Percentiles rank a stretch among this genome's conserved stretches.
Conservation (phyloP, 108 stramenopile species). For the Parmales sp. region DNA sequence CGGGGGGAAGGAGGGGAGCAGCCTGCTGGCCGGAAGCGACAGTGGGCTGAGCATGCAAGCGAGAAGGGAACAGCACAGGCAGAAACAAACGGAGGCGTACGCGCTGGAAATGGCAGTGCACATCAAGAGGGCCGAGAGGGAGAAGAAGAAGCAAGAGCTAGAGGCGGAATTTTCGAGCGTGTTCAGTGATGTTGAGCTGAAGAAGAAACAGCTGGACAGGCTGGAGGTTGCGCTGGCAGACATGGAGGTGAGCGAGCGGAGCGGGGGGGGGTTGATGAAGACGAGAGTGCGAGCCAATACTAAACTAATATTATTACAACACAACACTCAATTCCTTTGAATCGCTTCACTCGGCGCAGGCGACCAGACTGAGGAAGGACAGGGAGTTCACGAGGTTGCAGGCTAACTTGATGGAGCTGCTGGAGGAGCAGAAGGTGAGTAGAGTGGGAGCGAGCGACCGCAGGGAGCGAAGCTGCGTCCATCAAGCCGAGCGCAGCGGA, state of each 20-base stretch:
- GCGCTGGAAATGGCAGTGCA: slow-evolving; percentile 44
- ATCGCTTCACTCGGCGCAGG: too few species aligned
- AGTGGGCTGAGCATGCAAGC: neutral
- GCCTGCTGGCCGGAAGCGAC: neutral
- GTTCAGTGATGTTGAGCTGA: slow-evolving; percentile 29
- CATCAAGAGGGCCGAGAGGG: slow-evolving; percentile 44
- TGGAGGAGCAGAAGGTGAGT: slow-evolving; percentile 42
- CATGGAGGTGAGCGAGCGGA: slow-evolving; percentile 35
- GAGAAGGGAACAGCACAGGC: neutral
- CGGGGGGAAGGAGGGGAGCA: neutral
- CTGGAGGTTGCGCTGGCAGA: slow-evolving; percentile 30
- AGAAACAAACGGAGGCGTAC: slow-evolving; percentile 26
- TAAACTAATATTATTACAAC: too few species aligned
- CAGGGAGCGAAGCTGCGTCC: too few species aligned
- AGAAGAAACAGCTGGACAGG: slow-evolving; percentile 30
- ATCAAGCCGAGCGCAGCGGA: too few species aligned
- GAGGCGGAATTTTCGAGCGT: slow-evolving; percentile 39
- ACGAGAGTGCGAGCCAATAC: too few species aligned
- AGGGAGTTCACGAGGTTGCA: slow-evolving; percentile 37
- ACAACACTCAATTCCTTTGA: too few species aligned
- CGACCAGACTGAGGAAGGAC: slow-evolving; percentile 35
- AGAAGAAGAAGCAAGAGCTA: slow-evolving; percentile 34
- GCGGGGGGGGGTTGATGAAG: slow-evolving; percentile 36
- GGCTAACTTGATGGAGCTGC: slow-evolving; percentile 41
- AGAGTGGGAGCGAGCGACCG: too few species aligned